Evolutionary conservation across 2,329 filamentous ascomycete genomes (phyloP), one percentile per base, ranked within the genome.

Genomic region (Apiospora arundinis): DNA sequence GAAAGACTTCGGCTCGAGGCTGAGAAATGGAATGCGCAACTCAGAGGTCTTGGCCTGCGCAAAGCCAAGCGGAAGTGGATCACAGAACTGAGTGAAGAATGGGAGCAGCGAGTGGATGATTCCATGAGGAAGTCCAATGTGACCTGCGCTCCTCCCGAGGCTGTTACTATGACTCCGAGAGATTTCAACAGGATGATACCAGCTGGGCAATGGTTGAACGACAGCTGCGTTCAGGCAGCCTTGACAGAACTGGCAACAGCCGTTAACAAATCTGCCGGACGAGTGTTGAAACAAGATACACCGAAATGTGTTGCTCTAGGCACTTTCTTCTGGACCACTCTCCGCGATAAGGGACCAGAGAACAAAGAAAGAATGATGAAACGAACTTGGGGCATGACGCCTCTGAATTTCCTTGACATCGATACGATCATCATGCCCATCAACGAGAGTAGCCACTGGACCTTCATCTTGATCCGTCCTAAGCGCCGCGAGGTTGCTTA

Each of bases 401-500:
- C 88, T n/a, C 81, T 84, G 12, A 91, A 92, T 70, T 86, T 94
- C 40, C 80, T 93, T 8, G 78, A 88, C n/a, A 85, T 92, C 25
- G 88, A 94, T 67, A 89, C 90, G 0, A 84, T 95, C 28, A 85
- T 95, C 52, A 85, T 95, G 48, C 93, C 93, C 0, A 90, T 95
- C 72, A 92, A 91, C 79, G 83, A 86, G 32, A 80, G 81, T 44
- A 82, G 79, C 5, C 93, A 95, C 78, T 95, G 93, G 93, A 93
- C 91, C 0, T 81, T 95, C 16, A 81, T 93, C 3, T 87, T 92
- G 16, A 86, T 95, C 69, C 88, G 89, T 1, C 92, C 92, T 0
- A 81, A 84, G 18, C 86, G 86, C 67, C 85, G 86, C 56, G 88
- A 85, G 0, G 86, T 95, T 44, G 87, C 92, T 63, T 92, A 93